Evolutionary conservation across 495 filamentous ascomycete species (phyloP).

Genomic region (Cercophora newfieldiana): DNA sequence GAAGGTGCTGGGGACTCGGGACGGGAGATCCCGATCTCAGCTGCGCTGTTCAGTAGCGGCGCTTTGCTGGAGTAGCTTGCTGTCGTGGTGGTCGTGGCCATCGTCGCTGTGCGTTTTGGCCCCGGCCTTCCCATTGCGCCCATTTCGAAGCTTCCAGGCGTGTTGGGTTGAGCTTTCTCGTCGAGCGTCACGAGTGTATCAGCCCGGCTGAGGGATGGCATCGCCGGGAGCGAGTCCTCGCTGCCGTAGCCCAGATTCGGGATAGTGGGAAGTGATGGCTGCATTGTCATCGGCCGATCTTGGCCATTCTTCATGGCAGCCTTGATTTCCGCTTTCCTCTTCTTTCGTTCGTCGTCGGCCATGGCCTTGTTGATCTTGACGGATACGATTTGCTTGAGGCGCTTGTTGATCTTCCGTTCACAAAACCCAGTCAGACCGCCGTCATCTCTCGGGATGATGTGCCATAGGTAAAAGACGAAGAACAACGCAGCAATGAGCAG

Average conservation of each 20-base stretch:
- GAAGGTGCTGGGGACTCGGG: slow-evolving; percentile 47
- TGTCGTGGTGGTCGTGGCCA: slow-evolving; percentile 34
- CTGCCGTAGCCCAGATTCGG: slow-evolving; percentile 42
- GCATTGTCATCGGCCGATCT: slow-evolving; percentile 52
- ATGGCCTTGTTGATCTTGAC: slow-evolving; percentile 83
- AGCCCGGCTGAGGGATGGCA: slow-evolving; percentile 62
- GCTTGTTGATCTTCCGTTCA: slow-evolving; percentile 79
- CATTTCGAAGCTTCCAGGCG: slow-evolving; percentile 51
- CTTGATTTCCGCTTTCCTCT: slow-evolving; percentile 57
- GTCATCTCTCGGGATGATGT: slow-evolving; percentile 77
- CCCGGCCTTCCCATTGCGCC: slow-evolving; percentile 44
- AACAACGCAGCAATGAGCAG: slow-evolving; percentile 70
- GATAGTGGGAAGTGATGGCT: slow-evolving; percentile 61
- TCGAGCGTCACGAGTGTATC: slow-evolving; percentile 66
- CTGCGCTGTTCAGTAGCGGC: slow-evolving; percentile 59
- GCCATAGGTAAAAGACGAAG: slow-evolving; percentile 86
- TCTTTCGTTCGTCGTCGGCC: slow-evolving; percentile 65
- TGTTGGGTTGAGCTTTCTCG: slow-evolving; percentile 59
- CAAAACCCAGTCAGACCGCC: slow-evolving; percentile 83
- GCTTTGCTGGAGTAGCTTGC: slow-evolving; percentile 53
- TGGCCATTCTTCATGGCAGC: slow-evolving; percentile 56
- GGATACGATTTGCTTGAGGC: slow-evolving; percentile 76
- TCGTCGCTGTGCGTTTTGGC: slow-evolving; percentile 40
- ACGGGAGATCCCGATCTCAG: slow-evolving; percentile 58
- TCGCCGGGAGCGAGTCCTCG: slow-evolving; percentile 56